Evolutionary conservation across 352 stramenopile species (phyloP).

Genomic region (Pseudoperonospora humuli): DNA sequence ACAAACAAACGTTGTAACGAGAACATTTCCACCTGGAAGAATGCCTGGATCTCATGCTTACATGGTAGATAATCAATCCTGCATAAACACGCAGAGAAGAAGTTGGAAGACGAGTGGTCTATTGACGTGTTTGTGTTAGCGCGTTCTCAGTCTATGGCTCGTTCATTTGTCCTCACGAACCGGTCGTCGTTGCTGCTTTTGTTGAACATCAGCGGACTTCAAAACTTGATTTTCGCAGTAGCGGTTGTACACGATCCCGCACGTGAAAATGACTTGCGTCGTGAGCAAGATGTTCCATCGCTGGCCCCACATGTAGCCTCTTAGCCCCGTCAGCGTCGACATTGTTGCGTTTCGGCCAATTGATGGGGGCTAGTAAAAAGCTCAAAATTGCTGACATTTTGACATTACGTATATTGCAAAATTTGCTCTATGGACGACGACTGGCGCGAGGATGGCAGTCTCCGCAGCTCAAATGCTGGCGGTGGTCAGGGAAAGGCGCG

Average conservation of each 20-base stretch:
- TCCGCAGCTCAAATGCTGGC: constrained; percentile 41
- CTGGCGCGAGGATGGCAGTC: constrained; percentile 66
- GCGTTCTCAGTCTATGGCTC: background rate
- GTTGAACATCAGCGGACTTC: background rate
- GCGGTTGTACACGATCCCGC: constrained; percentile 50
- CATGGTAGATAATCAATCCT: too few species aligned
- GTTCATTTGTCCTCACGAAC: constrained; percentile 9
- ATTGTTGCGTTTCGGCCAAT: constrained; percentile 1
- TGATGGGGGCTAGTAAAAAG: constrained; percentile 2
- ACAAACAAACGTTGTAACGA: too few species aligned
- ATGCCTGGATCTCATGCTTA: too few species aligned
- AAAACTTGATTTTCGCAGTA: constrained; percentile 26
- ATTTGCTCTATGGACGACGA: constrained; percentile 58
- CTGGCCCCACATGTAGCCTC: constrained; percentile 49
- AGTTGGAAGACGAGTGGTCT: too few species aligned
- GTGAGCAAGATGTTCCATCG: constrained; percentile 76
- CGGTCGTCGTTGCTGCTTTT: constrained; percentile 5
- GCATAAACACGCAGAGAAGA: too few species aligned
- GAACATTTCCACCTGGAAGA: too few species aligned
- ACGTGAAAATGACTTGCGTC: constrained; percentile 63
- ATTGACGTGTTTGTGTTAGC: too few species aligned
- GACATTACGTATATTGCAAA: background rate
- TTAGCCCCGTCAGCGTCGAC: constrained; percentile 34
- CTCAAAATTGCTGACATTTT: constrained; percentile 2
- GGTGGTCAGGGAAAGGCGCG: constrained; percentile 21